Evolutionary conservation across 768 basidiomycete species (phyloP), one percentile per base, ranked within the genome.

Genomic region (Strobilomyces echinocephalus): DNA sequence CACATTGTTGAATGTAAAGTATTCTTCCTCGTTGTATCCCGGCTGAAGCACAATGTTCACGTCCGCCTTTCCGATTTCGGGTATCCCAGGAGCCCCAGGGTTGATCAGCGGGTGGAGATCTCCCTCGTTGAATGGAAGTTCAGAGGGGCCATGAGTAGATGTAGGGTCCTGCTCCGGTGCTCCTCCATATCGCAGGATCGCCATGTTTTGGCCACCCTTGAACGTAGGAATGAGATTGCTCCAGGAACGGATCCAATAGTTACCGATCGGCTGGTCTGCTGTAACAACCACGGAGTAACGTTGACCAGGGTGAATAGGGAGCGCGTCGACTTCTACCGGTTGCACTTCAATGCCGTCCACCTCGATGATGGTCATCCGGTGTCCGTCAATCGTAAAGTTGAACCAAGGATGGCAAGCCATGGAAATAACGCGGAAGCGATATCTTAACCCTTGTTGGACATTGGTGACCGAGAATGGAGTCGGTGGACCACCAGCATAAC

Each of bases 131-230:
- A 81, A 69, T 0, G 69, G 56, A 18, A 69, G 67, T 43, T 46
- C 60, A 34, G 55, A 60, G 6, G 49, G 60, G 47, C 35, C 73
- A 39, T 58, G 10, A 21, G 80, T 75, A 1, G 73, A 74, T 1
- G 68, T 69, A 1, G 82, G 82, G 30, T 82, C 79, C 8, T 67
- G 62, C 7, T 55, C 54, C 0, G 66, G 52, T 14, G 81, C 81
- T 20, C 75, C 76, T 1, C 49, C 62, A 52, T 83, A 83, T 52
- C 78, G 72, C 26, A 83, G 65, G 53, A 83, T 80, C 5, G 79
- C 81, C 42, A 73, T 72, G 60, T 78, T 79, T 56, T 75, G 67
- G 11, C 73, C 73, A 24, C 65, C 67, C 46, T 60, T 35, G 54
- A 75, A 67, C 21, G 64, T 46, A 8, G 71, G 57, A 35, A 54